Evolutionary conservation across 176 grass and related monocot genomes (phyloP).

Genomic region (Paspalum notatum): DNA sequence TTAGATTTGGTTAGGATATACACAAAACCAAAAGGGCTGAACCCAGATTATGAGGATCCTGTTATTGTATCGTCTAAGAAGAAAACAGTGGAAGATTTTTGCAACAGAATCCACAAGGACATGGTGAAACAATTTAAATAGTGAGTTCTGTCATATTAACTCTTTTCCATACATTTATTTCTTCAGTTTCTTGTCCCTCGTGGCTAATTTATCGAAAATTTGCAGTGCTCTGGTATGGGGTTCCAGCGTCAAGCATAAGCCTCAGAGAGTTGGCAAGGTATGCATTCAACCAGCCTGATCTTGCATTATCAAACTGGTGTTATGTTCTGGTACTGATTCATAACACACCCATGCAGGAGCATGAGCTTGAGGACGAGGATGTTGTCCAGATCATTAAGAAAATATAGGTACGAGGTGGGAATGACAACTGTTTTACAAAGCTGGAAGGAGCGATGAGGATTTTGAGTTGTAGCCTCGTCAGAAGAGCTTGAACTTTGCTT

Average conservation of each 20-base stretch:
- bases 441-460: conserved; percentile 24
- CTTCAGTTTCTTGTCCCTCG: not conserved
- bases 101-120: conserved; percentile 90
- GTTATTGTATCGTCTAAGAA: conserved; percentile 82
- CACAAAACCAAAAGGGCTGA: conserved; percentile 93
- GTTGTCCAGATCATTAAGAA: conserved; percentile 99
- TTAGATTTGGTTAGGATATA: conserved; percentile 92
- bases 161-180: not conserved
- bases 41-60: conserved; percentile 97
- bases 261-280: conserved; percentile 97
- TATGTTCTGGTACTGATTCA: not conserved
- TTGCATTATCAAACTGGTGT: not conserved
- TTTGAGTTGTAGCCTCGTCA: conserved; percentile 25
- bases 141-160: conserved; percentile 45
- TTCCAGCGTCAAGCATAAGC: conserved; percentile 95
- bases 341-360: conserved; percentile 52
- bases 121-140: conserved; percentile 98
- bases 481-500: not conserved
- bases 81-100: conserved; percentile 94
- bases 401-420: conserved; percentile 41
- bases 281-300: not conserved
- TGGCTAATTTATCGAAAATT: conserved; percentile 8
- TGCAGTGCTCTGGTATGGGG: conserved; percentile 93
- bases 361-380: conserved; percentile 97
- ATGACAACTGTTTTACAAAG: not conserved